These are phyloP conservation scores for Gentiana straminea DNA, from an alignment of 257 asterid genomes.

Conservation along the genomic window DNA sequence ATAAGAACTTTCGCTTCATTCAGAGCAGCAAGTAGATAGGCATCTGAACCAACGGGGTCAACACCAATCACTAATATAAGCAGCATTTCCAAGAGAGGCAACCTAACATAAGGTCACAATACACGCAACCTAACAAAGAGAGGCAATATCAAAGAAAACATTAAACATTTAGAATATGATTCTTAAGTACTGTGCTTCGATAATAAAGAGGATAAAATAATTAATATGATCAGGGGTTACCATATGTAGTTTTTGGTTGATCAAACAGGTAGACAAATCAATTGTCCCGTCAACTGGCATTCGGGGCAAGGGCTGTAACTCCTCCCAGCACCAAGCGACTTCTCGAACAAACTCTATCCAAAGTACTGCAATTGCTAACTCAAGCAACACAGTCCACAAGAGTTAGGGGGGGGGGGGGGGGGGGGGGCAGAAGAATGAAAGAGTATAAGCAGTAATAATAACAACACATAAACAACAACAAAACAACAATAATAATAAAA, in stretches of 20 bases:
- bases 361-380: slow-evolving; percentile 73
- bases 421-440: slow-evolving; percentile 2
- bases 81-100: too few relatives aligned
- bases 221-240: slow-evolving; percentile 23
- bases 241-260: slow-evolving; percentile 87
- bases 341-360: slow-evolving; percentile 95
- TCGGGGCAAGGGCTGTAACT: slow-evolving; percentile 78
- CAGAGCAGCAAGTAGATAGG: too few relatives aligned
- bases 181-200: too few relatives aligned
- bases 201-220: too few relatives aligned
- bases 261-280: slow-evolving; percentile 72
- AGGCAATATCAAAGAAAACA: not conserved
- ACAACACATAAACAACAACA: not conserved
- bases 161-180: too few relatives aligned
- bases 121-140: not conserved
- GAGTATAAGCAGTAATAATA: too few relatives aligned
- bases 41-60: too few relatives aligned
- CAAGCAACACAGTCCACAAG: slow-evolving; percentile 9
- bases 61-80: too few relatives aligned
- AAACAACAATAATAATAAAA: not conserved
- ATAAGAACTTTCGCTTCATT: too few relatives aligned
- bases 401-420: slow-evolving; percentile 5
- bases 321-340: slow-evolving; percentile 97
- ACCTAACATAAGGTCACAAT: too few relatives aligned
- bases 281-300: slow-evolving; percentile 55